Evolutionary conservation across 2,329 filamentous ascomycete genomes (phyloP), one percentile per base, ranked within the genome.

Genomic region (Metarhizium brunneum): DNA sequence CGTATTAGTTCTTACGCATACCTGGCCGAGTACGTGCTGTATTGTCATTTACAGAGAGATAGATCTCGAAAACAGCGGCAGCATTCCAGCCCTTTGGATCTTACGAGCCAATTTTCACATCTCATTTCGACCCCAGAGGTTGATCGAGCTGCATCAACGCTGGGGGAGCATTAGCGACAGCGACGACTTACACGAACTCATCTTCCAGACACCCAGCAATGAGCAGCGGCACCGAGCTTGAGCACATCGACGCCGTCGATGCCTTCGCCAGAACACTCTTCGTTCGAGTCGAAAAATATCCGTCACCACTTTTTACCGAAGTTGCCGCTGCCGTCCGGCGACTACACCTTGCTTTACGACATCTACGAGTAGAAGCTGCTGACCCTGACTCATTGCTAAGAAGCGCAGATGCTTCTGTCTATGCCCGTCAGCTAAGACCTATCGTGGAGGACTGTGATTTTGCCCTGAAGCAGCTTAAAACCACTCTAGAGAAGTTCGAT

Each of bases 331-430:
- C 76, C 40, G 75, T 85, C 43, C 76, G 76, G 54, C 72, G 72
- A 47, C 70, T 86, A 45, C 77, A 85, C 61, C 75, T 75, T 6
- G 77, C 78, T 13, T 71, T 86, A 6, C 78, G 80, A 54, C 78
- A 84, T 61, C 71, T 86, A 30, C 80, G 79, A 54, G 72, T 76
- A 59, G 83, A 85, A 68, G 76, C 77, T 43, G 75, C 79, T 59
- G 81, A 83, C 61, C 71, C 73, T 1, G 78, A 80, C 60, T 84
- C 82, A 10, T 70, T 78, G 11, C 71, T 86, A 16, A 79, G 79
- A 68, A 65, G 65, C 36, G n/a, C 69, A 1, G 63, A 69, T 47
- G 69, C 69, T 25, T 67, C 71, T 38, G 66, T 76, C 50, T 82
- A 80, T 61, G 65, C 69, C 8, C 72, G 76, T 40, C 76, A 81